Base-by-base conservation (phyloP, 2,329 filamentous ascomycete species). In the Colletotrichum cuscutae region DNA sequence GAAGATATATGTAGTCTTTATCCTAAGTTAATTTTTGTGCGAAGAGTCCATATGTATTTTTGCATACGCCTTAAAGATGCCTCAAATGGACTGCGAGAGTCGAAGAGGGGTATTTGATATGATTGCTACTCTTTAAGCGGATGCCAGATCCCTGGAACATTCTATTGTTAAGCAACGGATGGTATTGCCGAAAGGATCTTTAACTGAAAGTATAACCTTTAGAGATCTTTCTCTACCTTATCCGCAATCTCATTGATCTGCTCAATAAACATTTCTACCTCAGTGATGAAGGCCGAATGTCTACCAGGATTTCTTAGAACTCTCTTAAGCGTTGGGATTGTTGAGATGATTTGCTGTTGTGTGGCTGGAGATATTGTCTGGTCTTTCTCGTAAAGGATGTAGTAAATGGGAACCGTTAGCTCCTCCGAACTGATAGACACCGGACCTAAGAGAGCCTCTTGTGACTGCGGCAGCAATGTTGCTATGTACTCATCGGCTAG, bases 351-450 rank as follows among this genome's bases (percentile, higher is more conserved):
- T 15, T 67, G 32, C 57, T 71, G 49, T 12, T 71, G 63, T 7
- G 56, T 67, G 12, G 22, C 32, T 4, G 26, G 32, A 8, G 68
- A 15, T 19, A 67, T 60, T 1, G 63, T 71, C n/a, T 66, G 63
- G 24, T 67, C 68, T 35, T 71, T 67, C 57, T 67, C 68, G 56
- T 63, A 71, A 7, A 61, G 28, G 7, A 71, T 67, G 12, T 71
- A 71, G 24, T 71, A 71, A 2, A 56, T 63, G 5, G 68, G 68
- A 12, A 61, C n/a, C 7, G 30, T 35, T 30, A 71, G 5, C 4
- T 60, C 56, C 6, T 71, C 68, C 13, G 32, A 24, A 4, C 68
- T 63, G 13, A 61, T 26, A 4, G 56, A 54, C 2, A 26, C 42
- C 3, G 42, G 30, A 9, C 63, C 68, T 19, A 54, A 37, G 9